Conservation (phyloP, 495 filamentous ascomycete species). For the Penicillium waksmanii region DNA sequence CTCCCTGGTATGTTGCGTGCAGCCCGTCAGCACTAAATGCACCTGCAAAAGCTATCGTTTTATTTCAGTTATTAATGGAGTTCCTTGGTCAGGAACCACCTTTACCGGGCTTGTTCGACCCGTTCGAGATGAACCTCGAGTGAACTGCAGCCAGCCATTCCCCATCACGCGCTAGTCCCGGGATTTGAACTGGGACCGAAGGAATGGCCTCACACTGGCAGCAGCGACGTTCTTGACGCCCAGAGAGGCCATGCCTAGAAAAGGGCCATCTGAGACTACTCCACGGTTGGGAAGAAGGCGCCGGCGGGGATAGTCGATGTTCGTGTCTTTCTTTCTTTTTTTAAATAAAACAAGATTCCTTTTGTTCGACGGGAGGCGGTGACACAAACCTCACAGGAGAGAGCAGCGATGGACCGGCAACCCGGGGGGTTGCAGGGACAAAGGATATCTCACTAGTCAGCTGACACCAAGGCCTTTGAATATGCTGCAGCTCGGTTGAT, state of each 20-base stretch:
- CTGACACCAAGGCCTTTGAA: conserved; percentile 22
- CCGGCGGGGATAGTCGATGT: conserved; percentile 1
- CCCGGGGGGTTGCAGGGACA: neutral
- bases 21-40: conserved; percentile 22
- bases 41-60: conserved; percentile 9
- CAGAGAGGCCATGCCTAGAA: conserved; percentile 4
- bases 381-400: conserved; percentile 12
- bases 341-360: neutral
- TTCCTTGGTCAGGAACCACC: neutral
- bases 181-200: conserved; percentile 26
- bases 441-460: conserved; percentile 22
- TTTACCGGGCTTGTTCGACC: conserved; percentile 12
- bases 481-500: conserved; percentile 27
- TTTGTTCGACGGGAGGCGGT: neutral
- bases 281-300: conserved; percentile 5
- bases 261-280: conserved; percentile 19
- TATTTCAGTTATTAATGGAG: neutral
- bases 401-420: neutral
- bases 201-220: conserved; percentile 21
- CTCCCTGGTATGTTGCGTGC: neutral
- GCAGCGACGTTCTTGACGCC: conserved; percentile 11
- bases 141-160: conserved; percentile 28
- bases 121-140: conserved; percentile 16
- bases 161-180: conserved; percentile 31
- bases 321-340: neutral